These are phyloP conservation scores for Serendipita sp. DNA, from an alignment of 768 basidiomycete species.

Conservation along the genomic window DNA sequence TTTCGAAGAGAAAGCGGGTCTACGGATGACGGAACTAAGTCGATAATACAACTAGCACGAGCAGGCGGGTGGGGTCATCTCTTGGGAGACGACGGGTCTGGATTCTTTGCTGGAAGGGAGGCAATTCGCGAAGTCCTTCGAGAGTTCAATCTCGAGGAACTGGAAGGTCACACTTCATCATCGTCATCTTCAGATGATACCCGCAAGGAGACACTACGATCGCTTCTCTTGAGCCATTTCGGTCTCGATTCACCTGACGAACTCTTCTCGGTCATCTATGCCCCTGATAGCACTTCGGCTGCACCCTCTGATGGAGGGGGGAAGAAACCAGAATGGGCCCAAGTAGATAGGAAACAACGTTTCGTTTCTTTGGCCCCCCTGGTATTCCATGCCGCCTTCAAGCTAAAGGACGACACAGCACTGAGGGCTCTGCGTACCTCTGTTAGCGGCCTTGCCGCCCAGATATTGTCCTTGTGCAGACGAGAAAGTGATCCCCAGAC, in stretches of 20 bases:
- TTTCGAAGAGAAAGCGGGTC: constrained; percentile 29
- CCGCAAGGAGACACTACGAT: not conserved
- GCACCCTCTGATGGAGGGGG: constrained; percentile 16
- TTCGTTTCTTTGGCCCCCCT: constrained; percentile 58
- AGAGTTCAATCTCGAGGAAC: constrained; percentile 7
- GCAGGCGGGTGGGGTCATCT: constrained; percentile 78
- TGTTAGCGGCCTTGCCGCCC: constrained; percentile 39
- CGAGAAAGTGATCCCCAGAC: no score
- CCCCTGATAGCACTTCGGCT: constrained; percentile 34
- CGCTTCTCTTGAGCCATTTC: constrained; percentile 25
- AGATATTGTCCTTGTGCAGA: constrained; percentile 23
- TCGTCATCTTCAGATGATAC: not conserved
- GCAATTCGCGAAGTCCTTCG: constrained; percentile 44
- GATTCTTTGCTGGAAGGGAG: constrained; percentile 65
- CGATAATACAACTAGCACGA: constrained; percentile 48
- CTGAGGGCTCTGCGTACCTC: constrained; percentile 20
- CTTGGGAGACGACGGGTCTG: constrained; percentile 71
- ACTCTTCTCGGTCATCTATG: constrained; percentile 47
- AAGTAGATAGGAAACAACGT: constrained; percentile 49
- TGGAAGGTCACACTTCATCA: not conserved
- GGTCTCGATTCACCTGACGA: constrained; percentile 43
- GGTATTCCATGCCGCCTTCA: constrained; percentile 66
- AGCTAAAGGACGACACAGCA: not conserved
- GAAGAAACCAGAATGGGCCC: constrained; percentile 17
- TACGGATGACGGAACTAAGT: not conserved